Percentiles rank a stretch among this genome's conserved stretches.
phyloP scores from a whole-genome alignment of 306 rosid species.

The Rosa persica region DNA sequence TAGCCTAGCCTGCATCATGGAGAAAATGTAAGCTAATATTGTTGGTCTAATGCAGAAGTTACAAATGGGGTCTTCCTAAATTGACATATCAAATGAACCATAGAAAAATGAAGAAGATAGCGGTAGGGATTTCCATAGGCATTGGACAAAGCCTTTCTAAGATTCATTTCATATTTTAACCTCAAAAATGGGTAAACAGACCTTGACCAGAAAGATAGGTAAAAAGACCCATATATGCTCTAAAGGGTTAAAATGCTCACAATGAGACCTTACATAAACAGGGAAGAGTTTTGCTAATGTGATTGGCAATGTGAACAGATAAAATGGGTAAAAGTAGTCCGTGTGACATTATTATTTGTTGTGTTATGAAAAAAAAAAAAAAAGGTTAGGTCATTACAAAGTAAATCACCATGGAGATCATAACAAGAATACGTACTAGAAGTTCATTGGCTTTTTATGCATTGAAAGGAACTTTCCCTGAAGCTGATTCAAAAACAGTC shows the following conservation, averaged over 20 bases:
- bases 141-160: not conserved
- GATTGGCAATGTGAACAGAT: not conserved
- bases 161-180: not conserved
- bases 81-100: too few relatives aligned
- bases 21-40: not conserved
- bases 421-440: not conserved
- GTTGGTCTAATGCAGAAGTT: not conserved
- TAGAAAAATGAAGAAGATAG: too few relatives aligned
- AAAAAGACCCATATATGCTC: too few relatives aligned
- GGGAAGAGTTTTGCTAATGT: not conserved
- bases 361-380: too few relatives aligned
- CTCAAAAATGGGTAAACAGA: too few relatives aligned
- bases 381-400: not conserved
- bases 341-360: not conserved
- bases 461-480: not conserved
- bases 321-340: not conserved
- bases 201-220: not conserved
- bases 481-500: not conserved
- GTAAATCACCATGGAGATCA: not conserved
- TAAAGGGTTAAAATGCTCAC: too few relatives aligned
- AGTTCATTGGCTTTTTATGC: not conserved
- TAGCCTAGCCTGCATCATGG: not conserved
- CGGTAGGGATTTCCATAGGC: too few relatives aligned
- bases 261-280: too few relatives aligned
- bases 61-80: not conserved